Conservation (phyloP, 192 early-diverging fungal genomes). For the Coemansia erecta region DNA sequence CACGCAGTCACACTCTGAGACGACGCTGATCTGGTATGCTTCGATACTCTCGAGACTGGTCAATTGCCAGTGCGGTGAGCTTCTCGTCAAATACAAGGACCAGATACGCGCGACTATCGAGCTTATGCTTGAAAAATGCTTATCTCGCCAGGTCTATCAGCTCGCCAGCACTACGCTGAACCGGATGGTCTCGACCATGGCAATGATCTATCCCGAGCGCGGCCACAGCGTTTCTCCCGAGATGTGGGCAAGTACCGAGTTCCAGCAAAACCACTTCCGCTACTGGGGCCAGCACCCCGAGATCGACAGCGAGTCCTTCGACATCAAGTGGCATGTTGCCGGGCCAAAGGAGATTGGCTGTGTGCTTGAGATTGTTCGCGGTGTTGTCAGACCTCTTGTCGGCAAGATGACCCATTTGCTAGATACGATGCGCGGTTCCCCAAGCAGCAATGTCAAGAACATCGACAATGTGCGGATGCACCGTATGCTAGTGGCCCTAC, state of each 20-base stretch:
- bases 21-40: conserved; percentile 50
- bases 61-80: conserved; percentile 20
- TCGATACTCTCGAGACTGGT: conserved; percentile 28
- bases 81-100: conserved; percentile 29
- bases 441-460: conserved; percentile 1
- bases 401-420: conserved; percentile 25
- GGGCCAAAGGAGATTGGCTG: conserved; percentile 63
- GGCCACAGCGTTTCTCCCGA: conserved; percentile 34
- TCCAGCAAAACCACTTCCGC: conserved; percentile 65
- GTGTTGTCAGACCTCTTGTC: conserved; percentile 50
- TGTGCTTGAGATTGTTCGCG: conserved; percentile 63
- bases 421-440: conserved; percentile 11
- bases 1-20: conserved; percentile 40
- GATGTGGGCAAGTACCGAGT: conserved; percentile 48
- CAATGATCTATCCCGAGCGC: conserved; percentile 13
- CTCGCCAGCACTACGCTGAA: conserved; percentile 20
- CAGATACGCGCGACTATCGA: conserved; percentile 17
- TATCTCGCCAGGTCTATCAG: conserved; percentile 44
- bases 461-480: conserved; percentile 38
- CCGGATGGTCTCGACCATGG: conserved; percentile 16
- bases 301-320: conserved; percentile 44
- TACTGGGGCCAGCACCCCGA: conserved; percentile 72
- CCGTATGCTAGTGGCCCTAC: conserved; percentile 19
- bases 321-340: conserved; percentile 78
- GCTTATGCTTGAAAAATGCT: conserved; percentile 27